phyloP scores from a whole-genome alignment of 2,329 filamentous ascomycete species.

The Plenodomus lindquistii region DNA sequence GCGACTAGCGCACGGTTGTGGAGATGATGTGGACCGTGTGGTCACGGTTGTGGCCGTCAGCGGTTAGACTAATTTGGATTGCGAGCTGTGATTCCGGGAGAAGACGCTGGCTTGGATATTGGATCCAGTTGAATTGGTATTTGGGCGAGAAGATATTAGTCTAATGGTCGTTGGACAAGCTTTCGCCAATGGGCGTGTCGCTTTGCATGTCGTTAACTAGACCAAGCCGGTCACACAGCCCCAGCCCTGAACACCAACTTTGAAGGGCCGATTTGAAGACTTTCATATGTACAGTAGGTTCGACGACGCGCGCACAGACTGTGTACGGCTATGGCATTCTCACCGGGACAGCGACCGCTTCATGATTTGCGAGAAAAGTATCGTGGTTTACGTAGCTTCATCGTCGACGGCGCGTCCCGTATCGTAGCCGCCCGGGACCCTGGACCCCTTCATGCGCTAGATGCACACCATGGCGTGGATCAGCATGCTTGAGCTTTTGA shows the following conservation, averaged over 20 bases:
- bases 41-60: neutral
- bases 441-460: constrained; percentile 4
- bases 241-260: too few relatives aligned
- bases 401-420: neutral
- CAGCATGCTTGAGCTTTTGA: neutral
- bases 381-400: neutral
- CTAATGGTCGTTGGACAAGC: too few relatives aligned
- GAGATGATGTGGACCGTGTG: neutral
- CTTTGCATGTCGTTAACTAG: too few relatives aligned
- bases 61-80: neutral
- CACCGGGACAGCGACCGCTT: neutral
- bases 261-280: too few relatives aligned
- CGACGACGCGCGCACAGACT: too few relatives aligned
- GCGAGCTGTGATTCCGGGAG: too few relatives aligned
- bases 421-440: constrained; percentile 3
- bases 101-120: neutral
- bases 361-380: neutral
- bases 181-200: too few relatives aligned
- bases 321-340: neutral
- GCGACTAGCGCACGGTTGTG: neutral
- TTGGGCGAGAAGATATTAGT: neutral
- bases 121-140: neutral
- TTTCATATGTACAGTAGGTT: too few relatives aligned
- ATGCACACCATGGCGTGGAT: constrained; percentile 1
- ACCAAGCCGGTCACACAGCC: too few relatives aligned